A percentile compares a stretch with the other conserved stretches of the same genome.
phyloP scores from a whole-genome alignment of 371 early-diverging fungal genomes.

The Cokeromyces recurvatus region DNA sequence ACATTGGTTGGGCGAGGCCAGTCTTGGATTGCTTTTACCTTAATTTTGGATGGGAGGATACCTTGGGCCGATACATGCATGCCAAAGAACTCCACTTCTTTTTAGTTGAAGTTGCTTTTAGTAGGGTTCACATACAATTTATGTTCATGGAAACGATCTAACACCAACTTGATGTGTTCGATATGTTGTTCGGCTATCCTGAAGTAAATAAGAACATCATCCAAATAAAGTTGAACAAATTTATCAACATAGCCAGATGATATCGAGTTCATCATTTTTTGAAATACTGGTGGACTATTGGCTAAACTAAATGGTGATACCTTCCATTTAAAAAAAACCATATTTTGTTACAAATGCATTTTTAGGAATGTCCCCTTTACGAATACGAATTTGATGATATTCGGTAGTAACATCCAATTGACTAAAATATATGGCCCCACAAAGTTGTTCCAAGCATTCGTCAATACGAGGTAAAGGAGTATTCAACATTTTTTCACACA shows the following conservation, averaged over 20 bases:
- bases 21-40: constrained; percentile 19
- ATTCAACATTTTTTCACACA: constrained; percentile 25
- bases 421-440: constrained; percentile 32
- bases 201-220: constrained; percentile 56
- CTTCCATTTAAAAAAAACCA: constrained; percentile 35
- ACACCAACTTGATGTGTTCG: constrained; percentile 24
- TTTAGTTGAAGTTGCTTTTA: constrained; percentile 46
- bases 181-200: constrained; percentile 24
- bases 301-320: constrained; percentile 44
- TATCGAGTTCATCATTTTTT: constrained; percentile 27
- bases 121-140: constrained; percentile 24
- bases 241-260: constrained; percentile 28
- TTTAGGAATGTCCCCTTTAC: constrained; percentile 12
- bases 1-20: constrained; percentile 34
- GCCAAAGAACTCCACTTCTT: constrained; percentile 45
- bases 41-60: constrained; percentile 17
- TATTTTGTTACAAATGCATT: constrained; percentile 27
- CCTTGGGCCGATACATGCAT: constrained; percentile 23
- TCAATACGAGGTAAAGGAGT: constrained; percentile 42
- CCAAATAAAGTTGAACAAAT: constrained; percentile 42
- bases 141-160: constrained; percentile 5
- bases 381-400: constrained; percentile 41
- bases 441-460: constrained; percentile 39
- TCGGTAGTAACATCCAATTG: constrained; percentile 43
- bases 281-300: constrained; percentile 40